Evolutionary conservation across 2,329 filamentous ascomycete genomes (phyloP), one percentile per base, ranked within the genome.

Genomic region (Penicillium frequentans): DNA sequence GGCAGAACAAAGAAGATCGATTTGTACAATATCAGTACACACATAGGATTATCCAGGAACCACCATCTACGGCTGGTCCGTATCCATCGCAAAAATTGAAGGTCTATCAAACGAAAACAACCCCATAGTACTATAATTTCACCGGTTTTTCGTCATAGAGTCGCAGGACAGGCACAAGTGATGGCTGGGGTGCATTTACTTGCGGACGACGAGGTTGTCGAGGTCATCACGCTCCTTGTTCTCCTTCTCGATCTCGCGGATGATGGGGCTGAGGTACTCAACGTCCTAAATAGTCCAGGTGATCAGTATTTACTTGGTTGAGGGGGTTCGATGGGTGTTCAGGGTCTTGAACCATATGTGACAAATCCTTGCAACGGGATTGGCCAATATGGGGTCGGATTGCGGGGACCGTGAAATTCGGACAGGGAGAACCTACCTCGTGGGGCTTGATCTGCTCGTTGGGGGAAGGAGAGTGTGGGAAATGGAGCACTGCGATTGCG

Each of bases 181-280:
- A 54, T 46, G 26, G 45, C 44, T 37, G 49, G 33, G 33, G 35
- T 35, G 46, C 29, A 47, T 74, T 65, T 72, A 75, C 72, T 79
- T 79, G 71, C 76, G 81, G 67, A 89, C 77, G 59, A 84, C 77
- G 79, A 90, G 82, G 63, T 83, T 79, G 75, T 90, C 88, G 67
- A 90, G 77, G 70, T 90, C 87, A 64, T 82, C 80, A 64, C 87
- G 84, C 78, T 91, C 88, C 70, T 82, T 82, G 65, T 79, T 75
- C 79, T 90, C 87, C 54, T 81, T 79, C 77, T 90, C 86, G 68
- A 91, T 84, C 74, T 89, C 85, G 65, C 81, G 78, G 75, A 91
- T 89, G 73, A 90, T 84, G 37, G 84, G 83, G 66, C 81, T 81
- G 50, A 91, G 81, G 74, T 91, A 91, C 68, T 81, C 79, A 58